Conservation (phyloP, 2,329 filamentous ascomycete species). For the Cladobotryum mycophilum region DNA sequence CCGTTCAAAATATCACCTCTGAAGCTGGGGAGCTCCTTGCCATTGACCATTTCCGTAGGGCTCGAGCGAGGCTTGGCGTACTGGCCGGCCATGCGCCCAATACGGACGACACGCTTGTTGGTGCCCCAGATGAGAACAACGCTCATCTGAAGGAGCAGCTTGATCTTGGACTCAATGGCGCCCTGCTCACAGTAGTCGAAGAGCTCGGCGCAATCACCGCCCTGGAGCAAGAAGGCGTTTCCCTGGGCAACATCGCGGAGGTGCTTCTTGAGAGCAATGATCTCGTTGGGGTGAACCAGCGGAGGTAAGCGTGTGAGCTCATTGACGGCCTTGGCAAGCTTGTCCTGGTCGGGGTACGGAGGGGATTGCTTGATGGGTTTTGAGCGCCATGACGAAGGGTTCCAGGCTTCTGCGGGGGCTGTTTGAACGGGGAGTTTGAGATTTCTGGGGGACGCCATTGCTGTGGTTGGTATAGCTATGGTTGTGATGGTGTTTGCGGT, state of each 20-base stretch:
- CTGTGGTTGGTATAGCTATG: neutral
- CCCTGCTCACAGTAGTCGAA: constrained; percentile 92
- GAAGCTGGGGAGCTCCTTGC: constrained; percentile 80
- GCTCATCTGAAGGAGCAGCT: constrained; percentile 94
- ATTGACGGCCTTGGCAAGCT: constrained; percentile 52
- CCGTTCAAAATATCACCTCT: constrained; percentile 94
- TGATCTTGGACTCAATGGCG: constrained; percentile 93
- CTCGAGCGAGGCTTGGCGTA: constrained; percentile 94
- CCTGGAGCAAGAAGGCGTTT: constrained; percentile 89
- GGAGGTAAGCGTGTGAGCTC: constrained; percentile 68
- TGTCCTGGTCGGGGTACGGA: constrained; percentile 56
- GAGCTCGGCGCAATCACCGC: constrained; percentile 93
- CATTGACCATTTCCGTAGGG: constrained; percentile 75
- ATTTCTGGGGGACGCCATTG: neutral
- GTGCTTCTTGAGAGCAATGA: constrained; percentile 69
- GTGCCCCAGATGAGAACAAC: constrained; percentile 88
- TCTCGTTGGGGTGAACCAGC: constrained; percentile 73
- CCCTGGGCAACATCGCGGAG: constrained; percentile 83
- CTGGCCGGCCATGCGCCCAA: constrained; percentile 94
- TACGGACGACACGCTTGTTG: constrained; percentile 77
- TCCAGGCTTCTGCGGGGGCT: constrained; percentile 36
- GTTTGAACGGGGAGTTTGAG: constrained; percentile 1
- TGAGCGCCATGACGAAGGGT: constrained; percentile 63
- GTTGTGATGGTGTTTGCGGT: neutral
- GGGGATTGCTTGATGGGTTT: constrained; percentile 77